These are phyloP conservation scores for Phylloporus sp. DNA, from an alignment of 768 basidiomycete genomes.

Conservation along the genomic window DNA sequence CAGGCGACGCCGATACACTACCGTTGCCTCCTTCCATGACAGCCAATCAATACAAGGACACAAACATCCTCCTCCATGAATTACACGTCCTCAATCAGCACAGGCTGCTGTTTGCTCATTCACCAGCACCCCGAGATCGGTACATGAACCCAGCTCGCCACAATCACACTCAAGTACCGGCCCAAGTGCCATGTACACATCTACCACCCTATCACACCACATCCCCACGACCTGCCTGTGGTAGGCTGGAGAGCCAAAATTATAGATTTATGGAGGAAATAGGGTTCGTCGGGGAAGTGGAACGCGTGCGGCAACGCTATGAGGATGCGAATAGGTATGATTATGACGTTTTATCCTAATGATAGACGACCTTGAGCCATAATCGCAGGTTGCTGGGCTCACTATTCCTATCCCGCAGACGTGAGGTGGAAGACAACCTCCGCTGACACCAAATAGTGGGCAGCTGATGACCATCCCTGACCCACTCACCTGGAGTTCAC, in stretches of 20 bases:
- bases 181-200: conserved; percentile 1
- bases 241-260: background rate
- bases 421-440: conserved; percentile 21
- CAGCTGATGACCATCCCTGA: background rate
- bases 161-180: background rate
- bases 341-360: conserved; percentile 20
- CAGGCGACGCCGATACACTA: conserved; percentile 32
- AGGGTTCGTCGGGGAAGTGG: conserved; percentile 37
- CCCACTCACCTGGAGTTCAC: background rate
- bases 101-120: conserved; percentile 42
- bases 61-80: conserved; percentile 66
- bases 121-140: conserved; percentile 12
- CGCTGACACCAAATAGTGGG: background rate
- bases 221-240: background rate
- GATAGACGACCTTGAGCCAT: conserved; percentile 4
- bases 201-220: conserved; percentile 5
- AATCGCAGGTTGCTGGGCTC: conserved; percentile 55
- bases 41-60: conserved; percentile 47
- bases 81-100: conserved; percentile 68
- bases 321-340: conserved; percentile 62
- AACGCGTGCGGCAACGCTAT: conserved; percentile 54
- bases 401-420: conserved; percentile 59
- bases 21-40: conserved; percentile 3
- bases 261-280: conserved; percentile 5
- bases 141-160: background rate